Evolutionary conservation across 257 asterid species (phyloP).

Genomic region (Mitragyna speciosa): DNA sequence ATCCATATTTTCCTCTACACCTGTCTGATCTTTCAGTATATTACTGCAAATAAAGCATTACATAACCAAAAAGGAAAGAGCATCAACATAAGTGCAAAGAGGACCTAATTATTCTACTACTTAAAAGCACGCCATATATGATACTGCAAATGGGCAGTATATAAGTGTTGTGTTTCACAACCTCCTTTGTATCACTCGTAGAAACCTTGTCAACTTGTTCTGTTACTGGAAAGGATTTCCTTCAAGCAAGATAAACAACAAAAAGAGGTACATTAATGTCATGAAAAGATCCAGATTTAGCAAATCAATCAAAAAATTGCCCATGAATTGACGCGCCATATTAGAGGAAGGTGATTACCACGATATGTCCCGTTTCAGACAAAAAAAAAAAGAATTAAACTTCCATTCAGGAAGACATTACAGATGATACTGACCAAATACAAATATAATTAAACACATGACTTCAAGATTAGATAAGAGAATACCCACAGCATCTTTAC

Average conservation of each 20-base stretch:
- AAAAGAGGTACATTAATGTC: conserved; percentile 29
- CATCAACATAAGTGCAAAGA: background rate
- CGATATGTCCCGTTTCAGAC: conserved; percentile 50
- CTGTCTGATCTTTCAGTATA: conserved; percentile 40
- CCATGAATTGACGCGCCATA: conserved; percentile 46
- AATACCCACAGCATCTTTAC: conserved; percentile 31
- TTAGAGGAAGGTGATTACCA: conserved; percentile 43
- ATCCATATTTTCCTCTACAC: conserved; percentile 48
- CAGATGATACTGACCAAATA: conserved; percentile 2
- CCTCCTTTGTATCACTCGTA: conserved; percentile 46
- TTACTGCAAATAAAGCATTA: conserved; percentile 34
- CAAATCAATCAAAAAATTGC: conserved; percentile 15
- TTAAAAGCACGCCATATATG: background rate
- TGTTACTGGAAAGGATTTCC: conserved; percentile 63
- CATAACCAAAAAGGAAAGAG: background rate
- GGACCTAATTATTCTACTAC: background rate
- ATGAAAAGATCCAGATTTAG: conserved; percentile 18
- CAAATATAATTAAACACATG: conserved; percentile 6
- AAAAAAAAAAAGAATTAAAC: conserved; percentile 22
- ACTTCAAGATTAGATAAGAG: conserved; percentile 1
- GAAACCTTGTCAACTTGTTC: conserved; percentile 43
- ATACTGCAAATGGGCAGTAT: conserved; percentile 7
- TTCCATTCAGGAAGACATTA: conserved; percentile 4
- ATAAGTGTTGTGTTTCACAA: conserved; percentile 34
- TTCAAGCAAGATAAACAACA: too few relatives aligned